A percentile compares a stretch with the other conserved stretches of the same genome.
Evolutionary conservation across 1,284 basidiomycete genomes (phyloP).

Genomic region (Sutorius eximius): DNA sequence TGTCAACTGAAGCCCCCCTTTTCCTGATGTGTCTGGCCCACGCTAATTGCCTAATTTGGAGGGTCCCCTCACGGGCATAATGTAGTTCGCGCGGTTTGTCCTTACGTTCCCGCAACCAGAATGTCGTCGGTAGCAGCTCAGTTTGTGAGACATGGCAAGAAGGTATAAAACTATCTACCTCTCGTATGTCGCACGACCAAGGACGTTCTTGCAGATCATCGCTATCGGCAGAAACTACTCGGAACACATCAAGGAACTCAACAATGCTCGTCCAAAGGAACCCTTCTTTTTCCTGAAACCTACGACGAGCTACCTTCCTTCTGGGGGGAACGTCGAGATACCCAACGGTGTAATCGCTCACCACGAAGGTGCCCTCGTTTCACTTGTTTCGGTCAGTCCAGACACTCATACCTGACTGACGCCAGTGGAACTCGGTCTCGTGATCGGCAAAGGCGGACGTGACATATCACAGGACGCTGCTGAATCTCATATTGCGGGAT

Average conservation of each 20-base stretch:
- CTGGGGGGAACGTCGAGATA: slow-evolving; percentile 81
- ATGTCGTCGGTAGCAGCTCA: slow-evolving; percentile 41
- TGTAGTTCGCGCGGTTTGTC: neutral
- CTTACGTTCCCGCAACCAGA: slow-evolving; percentile 6
- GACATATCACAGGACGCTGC: slow-evolving; percentile 78
- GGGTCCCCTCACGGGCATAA: neutral
- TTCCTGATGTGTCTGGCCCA: no score
- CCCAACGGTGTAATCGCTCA: slow-evolving; percentile 84
- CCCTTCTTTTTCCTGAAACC: slow-evolving; percentile 99
- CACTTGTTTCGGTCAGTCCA: neutral
- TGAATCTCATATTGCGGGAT: slow-evolving; percentile 83
- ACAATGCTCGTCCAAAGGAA: slow-evolving; percentile 88
- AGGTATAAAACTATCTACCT: slow-evolving; percentile 11
- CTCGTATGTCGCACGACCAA: no score
- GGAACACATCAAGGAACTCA: slow-evolving; percentile 90
- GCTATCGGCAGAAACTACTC: slow-evolving; percentile 87
- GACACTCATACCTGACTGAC: neutral
- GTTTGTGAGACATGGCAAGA: slow-evolving; percentile 41
- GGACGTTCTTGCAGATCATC: slow-evolving; percentile 59
- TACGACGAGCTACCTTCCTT: slow-evolving; percentile 84
- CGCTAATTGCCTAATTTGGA: neutral
- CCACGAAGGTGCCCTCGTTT: slow-evolving; percentile 73
- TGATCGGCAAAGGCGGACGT: slow-evolving; percentile 85
- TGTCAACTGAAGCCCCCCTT: no score
- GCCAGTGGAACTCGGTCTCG: slow-evolving; percentile 93